Conservation (phyloP, 129 eudicot species). For the Lactuca sativa region DNA sequence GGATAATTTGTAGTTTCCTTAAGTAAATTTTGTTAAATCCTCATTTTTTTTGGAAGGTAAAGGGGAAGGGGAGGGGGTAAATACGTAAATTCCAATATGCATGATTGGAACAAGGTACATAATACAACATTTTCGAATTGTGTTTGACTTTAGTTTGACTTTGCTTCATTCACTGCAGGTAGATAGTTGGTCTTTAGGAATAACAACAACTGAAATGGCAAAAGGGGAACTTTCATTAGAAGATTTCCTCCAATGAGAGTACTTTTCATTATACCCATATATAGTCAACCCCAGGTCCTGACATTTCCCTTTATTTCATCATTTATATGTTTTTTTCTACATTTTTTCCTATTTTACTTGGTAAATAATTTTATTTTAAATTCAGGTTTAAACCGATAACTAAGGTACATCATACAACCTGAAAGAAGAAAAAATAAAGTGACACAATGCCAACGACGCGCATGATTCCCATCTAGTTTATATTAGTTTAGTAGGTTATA, state of each 20-base stretch:
- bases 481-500: too few relatives aligned
- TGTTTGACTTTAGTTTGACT: neutral
- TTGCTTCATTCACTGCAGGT: constrained; percentile 51
- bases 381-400: too few relatives aligned
- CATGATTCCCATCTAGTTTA: too few relatives aligned
- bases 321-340: neutral
- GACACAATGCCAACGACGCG: too few relatives aligned
- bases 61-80: constrained; percentile 14
- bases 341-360: too few relatives aligned
- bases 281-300: constrained; percentile 89
- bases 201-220: constrained; percentile 94
- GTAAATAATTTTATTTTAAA: too few relatives aligned
- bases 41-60: neutral
- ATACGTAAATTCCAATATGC: constrained; percentile 32
- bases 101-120: constrained; percentile 33
- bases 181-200: constrained; percentile 96
- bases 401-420: too few relatives aligned
- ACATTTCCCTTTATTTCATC: neutral
- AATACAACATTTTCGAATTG: constrained; percentile 1
- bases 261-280: constrained; percentile 93
- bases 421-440: too few relatives aligned
- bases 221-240: constrained; percentile 97
- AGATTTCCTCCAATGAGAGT: constrained; percentile 98
- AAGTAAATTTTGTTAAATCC: constrained; percentile 17
- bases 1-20: constrained; percentile 17